Percentiles rank a stretch among this genome's conserved stretches.
Conservation (phyloP, 805 yeast genomes). For the Ogataea nonfermentans region DNA sequence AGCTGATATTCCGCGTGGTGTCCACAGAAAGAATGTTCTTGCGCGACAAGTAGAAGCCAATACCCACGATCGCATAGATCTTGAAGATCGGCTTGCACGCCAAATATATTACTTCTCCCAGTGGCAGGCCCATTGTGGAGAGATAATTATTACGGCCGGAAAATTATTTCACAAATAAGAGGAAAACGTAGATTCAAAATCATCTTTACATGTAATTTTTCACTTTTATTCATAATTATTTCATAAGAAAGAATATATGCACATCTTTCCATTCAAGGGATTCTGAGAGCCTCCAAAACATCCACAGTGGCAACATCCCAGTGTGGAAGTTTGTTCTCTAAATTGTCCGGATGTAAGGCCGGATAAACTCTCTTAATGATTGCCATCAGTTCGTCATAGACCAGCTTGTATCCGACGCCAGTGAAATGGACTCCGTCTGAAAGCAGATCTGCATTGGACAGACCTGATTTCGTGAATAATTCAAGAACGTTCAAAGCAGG, state of each 20-base stretch:
- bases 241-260: neutral
- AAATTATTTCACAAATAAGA: neutral
- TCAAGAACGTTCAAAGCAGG: constrained; percentile 59
- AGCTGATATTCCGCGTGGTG: constrained; percentile 66
- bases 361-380: constrained; percentile 37
- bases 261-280: neutral
- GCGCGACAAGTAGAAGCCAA: constrained; percentile 65
- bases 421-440: constrained; percentile 45
- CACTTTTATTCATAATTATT: no score
- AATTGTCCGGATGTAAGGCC: constrained; percentile 18
- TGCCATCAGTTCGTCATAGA: constrained; percentile 33
- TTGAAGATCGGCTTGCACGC: constrained; percentile 86
- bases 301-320: constrained; percentile 22
- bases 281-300: constrained; percentile 4
- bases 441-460: constrained; percentile 33
- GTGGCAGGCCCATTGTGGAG: constrained; percentile 20
- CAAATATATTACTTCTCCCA: constrained; percentile 71
- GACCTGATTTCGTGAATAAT: constrained; percentile 26
- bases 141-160: neutral
- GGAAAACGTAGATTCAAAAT: neutral
- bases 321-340: constrained; percentile 23
- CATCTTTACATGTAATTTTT: no score
- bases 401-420: constrained; percentile 36
- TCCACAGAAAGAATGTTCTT: constrained; percentile 63
- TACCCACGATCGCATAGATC: constrained; percentile 65